These are phyloP conservation scores for Nigrograna mackinnonii DNA, from an alignment of 2,329 filamentous ascomycete genomes.

Conservation along the genomic window DNA sequence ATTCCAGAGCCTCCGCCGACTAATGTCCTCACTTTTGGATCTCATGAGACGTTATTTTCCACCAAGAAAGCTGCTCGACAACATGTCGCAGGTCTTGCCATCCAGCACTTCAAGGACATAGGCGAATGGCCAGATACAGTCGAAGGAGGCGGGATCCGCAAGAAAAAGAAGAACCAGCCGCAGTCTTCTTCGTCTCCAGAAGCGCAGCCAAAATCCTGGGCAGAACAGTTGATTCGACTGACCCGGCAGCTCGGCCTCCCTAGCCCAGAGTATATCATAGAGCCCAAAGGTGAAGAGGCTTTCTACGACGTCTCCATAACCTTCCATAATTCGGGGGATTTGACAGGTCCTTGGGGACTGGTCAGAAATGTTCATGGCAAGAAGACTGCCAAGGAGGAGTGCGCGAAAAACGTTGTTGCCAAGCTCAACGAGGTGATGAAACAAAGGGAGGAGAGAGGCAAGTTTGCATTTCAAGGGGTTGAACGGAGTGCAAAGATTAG, in stretches of 20 bases:
- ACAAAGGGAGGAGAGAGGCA: slow-evolving; percentile 13
- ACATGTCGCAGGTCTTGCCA: slow-evolving; percentile 44
- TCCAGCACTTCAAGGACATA: slow-evolving; percentile 43
- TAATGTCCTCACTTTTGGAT: slow-evolving; percentile 48
- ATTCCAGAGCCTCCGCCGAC: too few species aligned
- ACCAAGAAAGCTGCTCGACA: slow-evolving; percentile 47
- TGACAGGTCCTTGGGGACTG: slow-evolving; percentile 42
- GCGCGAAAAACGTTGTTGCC: slow-evolving; percentile 45
- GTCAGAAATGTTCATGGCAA: slow-evolving; percentile 50
- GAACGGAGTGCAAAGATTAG: slow-evolving; percentile 3
- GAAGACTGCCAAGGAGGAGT: slow-evolving; percentile 54
- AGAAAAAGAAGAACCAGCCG: slow-evolving; percentile 19
- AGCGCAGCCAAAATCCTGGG: slow-evolving; percentile 11
- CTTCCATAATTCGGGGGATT: slow-evolving; percentile 29
- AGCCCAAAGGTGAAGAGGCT: slow-evolving; percentile 5
- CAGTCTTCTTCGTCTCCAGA: not conserved
- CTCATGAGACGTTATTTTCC: slow-evolving; percentile 29
- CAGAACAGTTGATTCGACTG: not conserved
- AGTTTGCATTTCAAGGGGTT: slow-evolving; percentile 3
- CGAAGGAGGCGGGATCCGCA: slow-evolving; percentile 31
- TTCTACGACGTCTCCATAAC: slow-evolving; percentile 41
- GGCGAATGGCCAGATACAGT: slow-evolving; percentile 30
- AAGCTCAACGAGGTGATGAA: slow-evolving; percentile 42
- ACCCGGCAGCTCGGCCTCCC: slow-evolving; percentile 19
- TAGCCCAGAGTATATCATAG: slow-evolving; percentile 23